Evolutionary conservation across 495 filamentous ascomycete genomes (phyloP).

Genomic region (Penicillium ochrochloron): DNA sequence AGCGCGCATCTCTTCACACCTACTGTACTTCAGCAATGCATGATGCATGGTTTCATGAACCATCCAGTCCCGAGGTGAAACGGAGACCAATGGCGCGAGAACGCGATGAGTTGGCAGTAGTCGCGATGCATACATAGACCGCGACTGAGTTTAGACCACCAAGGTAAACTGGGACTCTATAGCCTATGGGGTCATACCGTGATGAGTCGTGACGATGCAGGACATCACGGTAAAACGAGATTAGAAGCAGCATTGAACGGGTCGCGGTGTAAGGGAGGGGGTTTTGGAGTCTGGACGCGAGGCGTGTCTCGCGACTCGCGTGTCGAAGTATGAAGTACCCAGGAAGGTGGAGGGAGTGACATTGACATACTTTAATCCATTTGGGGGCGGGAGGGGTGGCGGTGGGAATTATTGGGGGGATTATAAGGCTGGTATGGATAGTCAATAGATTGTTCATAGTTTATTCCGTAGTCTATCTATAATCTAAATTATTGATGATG

Average conservation of each 20-base stretch:
- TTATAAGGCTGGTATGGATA: neutral
- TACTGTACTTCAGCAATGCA: conserved; percentile 1
- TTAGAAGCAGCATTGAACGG: neutral
- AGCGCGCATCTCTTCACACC: neutral
- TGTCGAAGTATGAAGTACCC: neutral
- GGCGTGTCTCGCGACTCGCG: conserved; percentile 19
- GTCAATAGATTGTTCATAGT: neutral
- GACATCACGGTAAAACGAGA: neutral
- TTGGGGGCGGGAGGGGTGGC: neutral
- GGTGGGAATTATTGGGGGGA: neutral
- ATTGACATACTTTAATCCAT: neutral
- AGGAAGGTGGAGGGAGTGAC: neutral
- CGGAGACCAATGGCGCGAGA: neutral
- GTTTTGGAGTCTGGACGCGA: conserved; percentile 5
- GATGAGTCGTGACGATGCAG: neutral
- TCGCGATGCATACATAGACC: neutral
- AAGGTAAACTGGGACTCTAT: neutral
- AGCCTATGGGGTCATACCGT: neutral
- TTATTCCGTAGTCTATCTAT: neutral
- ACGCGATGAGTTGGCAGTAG: neutral
- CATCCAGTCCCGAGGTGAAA: neutral
- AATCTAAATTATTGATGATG: neutral
- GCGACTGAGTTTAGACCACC: neutral
- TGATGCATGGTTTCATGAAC: neutral
- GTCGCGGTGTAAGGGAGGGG: conserved; percentile 14